Base-by-base conservation (phyloP, 306 rosid species). In the Boehmeria nivea region DNA sequence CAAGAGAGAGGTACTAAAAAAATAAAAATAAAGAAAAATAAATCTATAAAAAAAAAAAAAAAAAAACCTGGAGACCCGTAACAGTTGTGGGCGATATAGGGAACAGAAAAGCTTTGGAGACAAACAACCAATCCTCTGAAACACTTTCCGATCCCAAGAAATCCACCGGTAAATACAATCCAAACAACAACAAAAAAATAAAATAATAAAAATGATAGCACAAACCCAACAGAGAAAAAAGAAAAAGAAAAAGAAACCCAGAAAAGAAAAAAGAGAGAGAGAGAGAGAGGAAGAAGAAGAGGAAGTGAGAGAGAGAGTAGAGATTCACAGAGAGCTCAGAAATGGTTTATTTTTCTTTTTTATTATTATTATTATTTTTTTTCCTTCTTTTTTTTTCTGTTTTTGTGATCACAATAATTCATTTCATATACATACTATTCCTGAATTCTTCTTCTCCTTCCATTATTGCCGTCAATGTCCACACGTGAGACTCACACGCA, bases 101-200 rank as follows among this genome's bases (percentile, higher is more conserved):
- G 72, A 76, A 66, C 82, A 69, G 63, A 57, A 68, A 73, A 40
- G 45, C 59, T 62, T 65, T 37, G 70, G 74, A 69, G 70, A 67
- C 74, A 63, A 40, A 48, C 71, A 75, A 44, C 73, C 67, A 71
- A 72, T 76, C 76, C 57, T 26, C 57, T 52, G 60, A 74, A 70
- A 78, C 75, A 59, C 68, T 65, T 79, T 60, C 71, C 78, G 74
- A 79, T 79, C 76, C 85, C 85, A 33, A 74, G 58, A 63, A 57
- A 31, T 31, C 36, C 36, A 31, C 36, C 36, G 36, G 36, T 31
- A 31, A 31, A 31, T 42, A 42, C 6, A 10, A 31, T 46, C 52
- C 52, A 18, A 21, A 46, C 11, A 43, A 23, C 27, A 8, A 36
- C 3, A 15, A 8, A 45, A 7, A 31, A 1, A 31, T 31, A 31